Base-by-base conservation (phyloP, 2,329 filamentous ascomycete genomes). In the Emydomyces testavorans region DNA sequence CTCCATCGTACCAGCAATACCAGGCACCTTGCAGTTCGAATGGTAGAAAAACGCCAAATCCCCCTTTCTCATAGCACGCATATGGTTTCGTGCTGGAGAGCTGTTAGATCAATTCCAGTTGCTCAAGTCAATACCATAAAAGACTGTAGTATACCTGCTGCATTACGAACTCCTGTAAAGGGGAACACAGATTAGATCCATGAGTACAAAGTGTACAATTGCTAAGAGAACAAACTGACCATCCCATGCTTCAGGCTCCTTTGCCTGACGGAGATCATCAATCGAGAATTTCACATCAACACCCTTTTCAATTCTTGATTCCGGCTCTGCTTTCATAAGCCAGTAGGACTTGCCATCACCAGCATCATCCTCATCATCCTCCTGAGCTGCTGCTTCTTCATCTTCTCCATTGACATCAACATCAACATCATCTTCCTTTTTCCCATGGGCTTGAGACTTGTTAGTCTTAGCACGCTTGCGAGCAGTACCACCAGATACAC, bases 11-110 rank as follows among this genome's bases (percentile, higher is more conserved):
- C 89, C 89, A 1, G 82, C 87, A 40, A 96, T 87, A 2, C 85
- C 90, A 0, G 89, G 88, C 20, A 82, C 77, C 62, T 93, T 94
- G 67, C 85, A 92, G 59, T 92, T 94, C 39, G 85, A 94, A 66
- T 95, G 90, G 62, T 96, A 96, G 70, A 98, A 96, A 69, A 98
- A 96, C 21, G 88, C 89, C 26, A 89, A 73, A 61, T 98, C 92
- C 43, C 89, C 89, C 48, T 81, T 80, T 58, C 85, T 88, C 92
- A 98, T 98, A 6, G 80, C 78, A 24, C 85, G 79, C 68, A 98
- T 81, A 62, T 95, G 87, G 60, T 95, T 96, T 21, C 86, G 79
- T 5, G 90, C 90, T 66, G 63, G 46, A 31, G 7, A 20, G 3
- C n/a, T 26, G 16, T 47, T 35, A 47, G 28, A 18, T 16, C 10